These are phyloP conservation scores for Huiozyma naganishii DNA, from an alignment of 805 yeast species.

Conservation along the genomic window DNA sequence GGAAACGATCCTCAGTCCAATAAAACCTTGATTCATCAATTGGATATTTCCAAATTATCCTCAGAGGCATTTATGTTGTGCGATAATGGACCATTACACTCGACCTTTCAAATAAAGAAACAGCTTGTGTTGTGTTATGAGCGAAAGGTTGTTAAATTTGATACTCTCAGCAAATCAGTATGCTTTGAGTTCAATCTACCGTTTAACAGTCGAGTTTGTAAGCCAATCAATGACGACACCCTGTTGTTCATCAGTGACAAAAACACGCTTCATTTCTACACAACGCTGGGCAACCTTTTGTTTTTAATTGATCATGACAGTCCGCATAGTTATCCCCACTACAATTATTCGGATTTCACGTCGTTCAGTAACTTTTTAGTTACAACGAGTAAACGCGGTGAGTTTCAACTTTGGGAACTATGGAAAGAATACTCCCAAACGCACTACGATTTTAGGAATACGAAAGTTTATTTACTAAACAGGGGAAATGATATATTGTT, in stretches of 20 bases:
- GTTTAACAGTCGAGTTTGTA: slow-evolving; percentile 13
- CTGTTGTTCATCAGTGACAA: slow-evolving; percentile 15
- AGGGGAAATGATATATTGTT: slow-evolving; percentile 22
- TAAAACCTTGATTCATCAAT: slow-evolving; percentile 6
- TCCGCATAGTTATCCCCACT: slow-evolving; percentile 2
- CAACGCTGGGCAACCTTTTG: slow-evolving; percentile 21
- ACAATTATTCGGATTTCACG: slow-evolving; percentile 12
- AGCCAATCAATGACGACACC: slow-evolving; percentile 10
- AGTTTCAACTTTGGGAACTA: slow-evolving; percentile 18
- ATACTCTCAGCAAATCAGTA: slow-evolving; percentile 8
- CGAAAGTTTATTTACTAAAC: slow-evolving; percentile 15
- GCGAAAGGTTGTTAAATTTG: slow-evolving; percentile 8
- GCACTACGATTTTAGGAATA: slow-evolving; percentile 15
- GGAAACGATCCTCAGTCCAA: slow-evolving; percentile 5
- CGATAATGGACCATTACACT: slow-evolving; percentile 4
- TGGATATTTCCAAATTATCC: slow-evolving; percentile 10
- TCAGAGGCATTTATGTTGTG: slow-evolving; percentile 6
- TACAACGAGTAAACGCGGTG: slow-evolving; percentile 13
- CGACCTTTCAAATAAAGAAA: slow-evolving; percentile 5
- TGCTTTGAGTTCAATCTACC: slow-evolving; percentile 14
- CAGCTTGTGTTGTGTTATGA: background rate
- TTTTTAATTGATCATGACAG: slow-evolving; percentile 16
- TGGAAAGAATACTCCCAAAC: slow-evolving; percentile 19
- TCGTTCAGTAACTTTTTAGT: slow-evolving; percentile 11
- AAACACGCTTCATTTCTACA: slow-evolving; percentile 15